Conservation (phyloP, 1,139 yeast genomes). For the Candida frijolesensis region DNA sequence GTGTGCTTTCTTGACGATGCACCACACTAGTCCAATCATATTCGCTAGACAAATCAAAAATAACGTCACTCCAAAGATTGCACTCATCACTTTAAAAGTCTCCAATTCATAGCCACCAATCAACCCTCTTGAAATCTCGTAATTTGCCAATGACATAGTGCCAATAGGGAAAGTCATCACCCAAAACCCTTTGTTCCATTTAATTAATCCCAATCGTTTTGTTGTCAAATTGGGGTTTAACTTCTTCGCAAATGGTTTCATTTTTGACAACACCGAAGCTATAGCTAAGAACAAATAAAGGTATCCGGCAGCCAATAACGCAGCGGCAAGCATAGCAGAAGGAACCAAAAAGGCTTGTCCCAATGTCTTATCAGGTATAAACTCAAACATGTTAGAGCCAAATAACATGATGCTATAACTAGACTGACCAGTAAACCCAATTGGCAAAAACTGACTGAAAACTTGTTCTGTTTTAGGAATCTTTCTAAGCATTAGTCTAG, state of each 20-base stretch:
- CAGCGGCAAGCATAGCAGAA: slow-evolving; percentile 38
- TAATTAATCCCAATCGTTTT: slow-evolving; percentile 29
- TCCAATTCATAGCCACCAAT: slow-evolving; percentile 15
- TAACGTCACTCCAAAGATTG: slow-evolving; percentile 57
- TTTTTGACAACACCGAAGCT: slow-evolving; percentile 40
- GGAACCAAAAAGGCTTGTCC: slow-evolving; percentile 17
- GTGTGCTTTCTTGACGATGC: not conserved
- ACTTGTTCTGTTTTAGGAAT: slow-evolving; percentile 13
- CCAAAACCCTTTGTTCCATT: slow-evolving; percentile 73
- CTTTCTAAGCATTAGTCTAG: slow-evolving; percentile 12
- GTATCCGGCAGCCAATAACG: slow-evolving; percentile 60
- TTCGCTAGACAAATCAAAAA: slow-evolving; percentile 14
- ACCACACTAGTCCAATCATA: slow-evolving; percentile 11
- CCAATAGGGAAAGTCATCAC: slow-evolving; percentile 89
- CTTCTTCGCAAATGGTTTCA: slow-evolving; percentile 29
- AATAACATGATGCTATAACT: slow-evolving; percentile 64
- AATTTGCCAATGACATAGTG: slow-evolving; percentile 67
- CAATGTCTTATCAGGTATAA: slow-evolving; percentile 17
- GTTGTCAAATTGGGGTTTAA: slow-evolving; percentile 24
- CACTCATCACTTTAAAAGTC: slow-evolving; percentile 63
- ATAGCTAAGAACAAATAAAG: slow-evolving; percentile 61
- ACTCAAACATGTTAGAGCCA: slow-evolving; percentile 40
- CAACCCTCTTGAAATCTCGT: slow-evolving; percentile 48
- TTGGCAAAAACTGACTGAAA: slow-evolving; percentile 26
- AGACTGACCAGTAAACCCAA: slow-evolving; percentile 70